A percentile compares a stretch with the other conserved stretches of the same genome.
phyloP scores from a whole-genome alignment of 2,329 filamentous ascomycete species.

The Colletotrichum sp. region DNA sequence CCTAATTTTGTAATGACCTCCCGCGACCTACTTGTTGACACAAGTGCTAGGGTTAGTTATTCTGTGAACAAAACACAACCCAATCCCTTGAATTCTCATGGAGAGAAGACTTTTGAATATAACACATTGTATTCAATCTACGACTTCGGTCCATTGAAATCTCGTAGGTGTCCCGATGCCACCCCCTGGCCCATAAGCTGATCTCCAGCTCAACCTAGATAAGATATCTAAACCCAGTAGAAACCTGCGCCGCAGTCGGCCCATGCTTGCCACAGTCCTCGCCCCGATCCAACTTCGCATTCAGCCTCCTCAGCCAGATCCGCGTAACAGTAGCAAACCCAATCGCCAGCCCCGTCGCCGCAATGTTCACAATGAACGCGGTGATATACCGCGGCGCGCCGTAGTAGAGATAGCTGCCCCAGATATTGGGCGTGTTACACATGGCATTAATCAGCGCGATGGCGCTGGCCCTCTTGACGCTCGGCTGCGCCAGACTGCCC shows the following conservation, averaged over 20 bases:
- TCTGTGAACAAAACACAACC: neutral
- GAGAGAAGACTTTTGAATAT: accelerated
- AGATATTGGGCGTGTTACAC: constrained; percentile 33
- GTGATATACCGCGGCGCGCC: constrained; percentile 27
- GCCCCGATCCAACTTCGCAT: constrained; percentile 30
- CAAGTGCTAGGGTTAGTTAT: neutral
- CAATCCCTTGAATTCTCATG: neutral
- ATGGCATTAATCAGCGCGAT: constrained; percentile 33
- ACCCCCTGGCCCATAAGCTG: too few relatives aligned
- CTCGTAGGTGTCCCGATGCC: too few relatives aligned
- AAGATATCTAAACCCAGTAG: constrained; percentile 30
- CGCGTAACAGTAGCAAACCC: constrained; percentile 28
- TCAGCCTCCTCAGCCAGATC: constrained; percentile 29
- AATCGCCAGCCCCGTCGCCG: constrained; percentile 29
- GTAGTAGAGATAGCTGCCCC: constrained; percentile 31
- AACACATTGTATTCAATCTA: neutral
- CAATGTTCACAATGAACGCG: constrained; percentile 32
- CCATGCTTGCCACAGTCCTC: constrained; percentile 30
- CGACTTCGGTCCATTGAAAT: neutral
- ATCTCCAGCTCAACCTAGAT: neutral
- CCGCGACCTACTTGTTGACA: neutral
- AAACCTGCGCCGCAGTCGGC: constrained; percentile 30
- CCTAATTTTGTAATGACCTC: neutral
- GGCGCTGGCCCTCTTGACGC: constrained; percentile 29
- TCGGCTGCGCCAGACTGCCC: constrained; percentile 27